Base-by-base conservation (phyloP, 306 rosid genomes). In the Pyrus communis region DNA sequence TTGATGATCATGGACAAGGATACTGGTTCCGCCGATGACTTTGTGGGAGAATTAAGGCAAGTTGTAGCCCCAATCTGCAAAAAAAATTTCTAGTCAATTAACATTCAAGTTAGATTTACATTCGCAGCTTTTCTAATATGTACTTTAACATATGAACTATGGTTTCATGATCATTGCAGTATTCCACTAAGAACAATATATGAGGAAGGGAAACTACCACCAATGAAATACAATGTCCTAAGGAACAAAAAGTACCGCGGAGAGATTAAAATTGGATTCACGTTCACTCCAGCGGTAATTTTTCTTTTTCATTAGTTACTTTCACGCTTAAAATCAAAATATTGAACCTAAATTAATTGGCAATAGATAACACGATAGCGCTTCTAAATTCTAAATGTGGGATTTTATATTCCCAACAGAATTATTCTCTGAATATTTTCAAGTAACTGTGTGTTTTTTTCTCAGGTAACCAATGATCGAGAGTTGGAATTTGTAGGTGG, bases 21-120 rank as follows among this genome's bases (percentile, higher is more conserved):
- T 54, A 55, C 62, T 1, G 65, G 27, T 8, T 3, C 60, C n/a
- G 22, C 11, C 3, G 80, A 77, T 45, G 80, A 77, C 31, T 69
- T 77, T 17, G 75, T 77, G 11, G 80, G 80, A 77, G 75, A 77
- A 62, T 61, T 61, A 42, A 77, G n/a, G 80, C 69, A 43, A 42
- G 42, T 61, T 61, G 63, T 11, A 22, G 30, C 63, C 7, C 17
- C 14, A n/a, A 11, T 58, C 14, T 58, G 63, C 30, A 22, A 58
- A 58, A 9, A n/a, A 58, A 9, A n/a, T 9, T n/a, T 58, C 63
- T 27, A 58, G 28, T 22, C 59, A 54, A 54, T 7, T 54, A 54
- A 61, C 64, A 15, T 40, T 9, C 45, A 40, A 40, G 12, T 40
- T 40, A 9, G 45, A 40, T 9, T 40, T 40, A 40, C 12, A 40